These are phyloP conservation scores for Penicillium argentinense DNA, from an alignment of 495 filamentous ascomycete species.

Conservation along the genomic window DNA sequence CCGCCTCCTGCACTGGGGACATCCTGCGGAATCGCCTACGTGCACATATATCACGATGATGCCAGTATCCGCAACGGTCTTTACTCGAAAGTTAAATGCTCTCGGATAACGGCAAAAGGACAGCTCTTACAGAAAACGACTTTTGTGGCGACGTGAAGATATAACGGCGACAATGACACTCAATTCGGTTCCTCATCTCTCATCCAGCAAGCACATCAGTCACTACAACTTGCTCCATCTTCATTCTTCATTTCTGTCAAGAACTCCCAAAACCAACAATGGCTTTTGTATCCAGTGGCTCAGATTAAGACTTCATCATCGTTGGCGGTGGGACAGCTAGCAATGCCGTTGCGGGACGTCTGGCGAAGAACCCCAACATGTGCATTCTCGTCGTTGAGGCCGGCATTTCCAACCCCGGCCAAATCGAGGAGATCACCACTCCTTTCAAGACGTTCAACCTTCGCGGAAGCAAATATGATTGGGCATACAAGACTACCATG, in stretches of 20 bases:
- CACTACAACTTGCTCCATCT: neutral
- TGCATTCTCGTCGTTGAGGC: slow-evolving; percentile 57
- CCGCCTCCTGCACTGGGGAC: neutral
- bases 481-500: slow-evolving; percentile 64
- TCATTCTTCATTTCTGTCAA: neutral
- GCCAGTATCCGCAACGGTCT: neutral
- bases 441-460: slow-evolving; percentile 44
- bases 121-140: neutral
- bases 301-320: slow-evolving; percentile 39
- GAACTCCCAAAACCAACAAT: slow-evolving; percentile 2
- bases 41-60: neutral
- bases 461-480: slow-evolving; percentile 53
- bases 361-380: slow-evolving; percentile 54
- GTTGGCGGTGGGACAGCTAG: slow-evolving; percentile 61
- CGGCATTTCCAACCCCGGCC: slow-evolving; percentile 35
- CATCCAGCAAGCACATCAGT: neutral
- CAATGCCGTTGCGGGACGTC: slow-evolving; percentile 55
- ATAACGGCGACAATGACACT: neutral
- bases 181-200: neutral
- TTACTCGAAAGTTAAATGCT: neutral
- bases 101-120: neutral
- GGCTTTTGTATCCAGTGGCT: slow-evolving; percentile 25
- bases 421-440: slow-evolving; percentile 44
- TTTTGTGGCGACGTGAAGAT: neutral
- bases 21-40: neutral